Base-by-base conservation (phyloP, 352 stramenopile genomes). In the Phytophthora ohioensis region DNA sequence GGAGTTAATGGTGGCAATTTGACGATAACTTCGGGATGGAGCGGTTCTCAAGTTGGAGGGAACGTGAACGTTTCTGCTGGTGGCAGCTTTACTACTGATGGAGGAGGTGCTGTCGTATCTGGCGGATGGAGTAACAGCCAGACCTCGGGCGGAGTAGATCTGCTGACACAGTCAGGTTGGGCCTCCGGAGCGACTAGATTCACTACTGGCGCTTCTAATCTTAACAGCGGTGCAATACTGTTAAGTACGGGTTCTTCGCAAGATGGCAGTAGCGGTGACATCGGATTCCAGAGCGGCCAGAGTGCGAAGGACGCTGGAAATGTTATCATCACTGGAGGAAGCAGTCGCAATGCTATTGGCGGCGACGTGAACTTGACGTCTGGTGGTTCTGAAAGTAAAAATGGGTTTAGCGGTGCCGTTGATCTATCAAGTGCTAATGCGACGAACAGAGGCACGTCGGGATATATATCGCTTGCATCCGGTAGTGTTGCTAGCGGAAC, bases 11-110 rank as follows among this genome's bases (percentile, higher is more conserved):
- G 67, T 36, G 60, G 67, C 13, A 69, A 69, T 62, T 30, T 74
- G 46, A 69, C 54, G 2, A 43, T 74, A 5, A 13, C 13, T 42
- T 58, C 59, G 3, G 67, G 67, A 31, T 74, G 46, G 54, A 74
- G 67, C 11, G 54, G 38, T 11, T 56, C 31, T 36, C 46, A 63
- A 69, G n/a, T 42, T 27, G 67, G 67, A 32, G 59, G 59, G 9
- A 62, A 31, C n/a, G 53, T 74, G 35, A 69, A 70, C 12, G n/a
- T 74, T 66, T 69, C 60, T n/a, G 67, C 67, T 54, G 67, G 67
- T 38, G 67, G 67, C 1, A 63, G 67, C 30, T 65, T 32, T 6
- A 43, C 5, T 36, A 4, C n/a, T 3, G 61, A 69, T 63, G 67
- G 67, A 48, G 67, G 67, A 35, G 38, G 10, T 59, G 32, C 51